Conservation (phyloP, 352 stramenopile species). For the Nothophytophthora sp. region DNA sequence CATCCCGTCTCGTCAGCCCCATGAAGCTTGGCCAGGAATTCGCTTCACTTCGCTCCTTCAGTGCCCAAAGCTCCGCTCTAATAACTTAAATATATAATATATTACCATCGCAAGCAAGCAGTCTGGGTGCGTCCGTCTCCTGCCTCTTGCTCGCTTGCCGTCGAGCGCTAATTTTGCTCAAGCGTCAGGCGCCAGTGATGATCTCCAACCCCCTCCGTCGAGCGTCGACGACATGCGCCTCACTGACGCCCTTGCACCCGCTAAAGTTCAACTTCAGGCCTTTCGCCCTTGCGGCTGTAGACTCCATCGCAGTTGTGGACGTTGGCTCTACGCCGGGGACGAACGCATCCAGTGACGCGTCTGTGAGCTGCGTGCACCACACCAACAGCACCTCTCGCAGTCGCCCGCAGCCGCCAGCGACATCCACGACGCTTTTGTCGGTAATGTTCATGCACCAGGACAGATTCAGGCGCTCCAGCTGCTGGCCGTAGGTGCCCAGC, state of each 20-base stretch:
- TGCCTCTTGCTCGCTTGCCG: too few relatives aligned
- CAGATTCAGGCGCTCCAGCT: slow-evolving; percentile 69
- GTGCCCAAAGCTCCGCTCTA: background rate
- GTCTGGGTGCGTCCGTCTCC: background rate
- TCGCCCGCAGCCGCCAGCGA: slow-evolving; percentile 62
- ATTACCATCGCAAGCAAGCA: background rate
- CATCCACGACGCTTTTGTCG: slow-evolving; percentile 74
- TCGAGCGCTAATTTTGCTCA: background rate
- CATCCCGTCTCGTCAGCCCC: too few relatives aligned
- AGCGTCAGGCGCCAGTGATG: slow-evolving; percentile 21
- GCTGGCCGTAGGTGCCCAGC: slow-evolving; percentile 50
- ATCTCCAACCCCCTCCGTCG: slow-evolving; percentile 35
- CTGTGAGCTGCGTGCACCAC: slow-evolving; percentile 86
- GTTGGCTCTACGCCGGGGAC: slow-evolving; percentile 19
- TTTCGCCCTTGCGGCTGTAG: slow-evolving; percentile 6
- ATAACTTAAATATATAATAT: background rate
- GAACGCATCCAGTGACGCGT: slow-evolving; percentile 63
- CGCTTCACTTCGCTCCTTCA: too few relatives aligned
- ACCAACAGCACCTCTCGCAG: slow-evolving; percentile 71
- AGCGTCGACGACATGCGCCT: slow-evolving; percentile 32
- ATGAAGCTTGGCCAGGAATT: too few relatives aligned
- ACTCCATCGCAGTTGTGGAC: slow-evolving; percentile 1
- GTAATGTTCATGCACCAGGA: slow-evolving; percentile 92
- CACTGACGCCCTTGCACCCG: slow-evolving; percentile 69
- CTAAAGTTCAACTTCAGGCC: slow-evolving; percentile 53